Base-by-base conservation (phyloP, 202 grass and related monocot species). In the Tripidium arundinaceum region DNA sequence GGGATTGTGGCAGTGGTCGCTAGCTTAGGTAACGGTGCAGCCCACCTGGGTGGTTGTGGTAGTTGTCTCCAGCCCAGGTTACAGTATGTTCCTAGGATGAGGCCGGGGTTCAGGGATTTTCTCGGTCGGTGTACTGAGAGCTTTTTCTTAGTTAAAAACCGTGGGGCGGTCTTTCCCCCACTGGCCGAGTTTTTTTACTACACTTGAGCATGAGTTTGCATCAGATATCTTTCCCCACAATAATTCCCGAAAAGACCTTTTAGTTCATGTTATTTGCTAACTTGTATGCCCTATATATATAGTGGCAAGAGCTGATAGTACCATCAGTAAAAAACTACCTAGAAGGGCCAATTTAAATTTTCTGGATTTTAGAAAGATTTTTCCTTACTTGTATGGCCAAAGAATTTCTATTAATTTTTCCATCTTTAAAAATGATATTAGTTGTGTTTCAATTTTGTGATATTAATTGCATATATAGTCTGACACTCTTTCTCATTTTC, bases 401-500 rank as follows among this genome's bases (percentile, higher is more conserved):
- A 38, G 16, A 62, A 58, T 59, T 5, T 47, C 12, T 42, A 36
- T 2, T 61, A 49, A 7, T 36, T 65, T 63, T 33, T 61, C 1
- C 7, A 61, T 52, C n/a, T 50, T 80, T 49, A 22, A 81, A 28
- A 38, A 45, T 38, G 25, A 62, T 79, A 49, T 60, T 36, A 70
- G 7, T 36, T 58, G 1, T 70, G 50, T 43, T 79, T 75, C 24
- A 83, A 19, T 45, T 76, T 77, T 66, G 61, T 90, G 29, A 43
- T 46, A 57, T 83, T 68, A 52, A 64, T 74, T 64, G 26, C 49
- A 49, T 78, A 65, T 78, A 65, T 80, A 46, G 22, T 65, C 4
- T 86, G 26, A 80, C 71, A 52, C 60, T 8, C 49, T 77, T 39
- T 47, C 31, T 77, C 25, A 19, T 77, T 87, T 77, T 85, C 45